Base-by-base conservation (phyloP, 106 monocot genomes). In the Phalaenopsis aphrodite region DNA sequence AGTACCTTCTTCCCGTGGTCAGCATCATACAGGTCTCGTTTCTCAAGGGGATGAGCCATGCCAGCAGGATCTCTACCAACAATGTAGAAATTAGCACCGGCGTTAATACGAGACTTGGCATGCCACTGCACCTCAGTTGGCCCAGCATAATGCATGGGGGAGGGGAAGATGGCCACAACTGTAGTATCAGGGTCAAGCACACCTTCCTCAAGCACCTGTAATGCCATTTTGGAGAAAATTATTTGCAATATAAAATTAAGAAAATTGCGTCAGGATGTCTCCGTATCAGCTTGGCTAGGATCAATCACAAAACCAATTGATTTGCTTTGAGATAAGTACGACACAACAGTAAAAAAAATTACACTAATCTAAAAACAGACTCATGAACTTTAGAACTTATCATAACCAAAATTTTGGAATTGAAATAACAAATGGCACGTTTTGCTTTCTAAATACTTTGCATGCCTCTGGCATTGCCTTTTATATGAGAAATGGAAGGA, bases 61-160 rank as follows among this genome's bases (percentile, higher is more conserved):
- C 96, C 96, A 80, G 96, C 96, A 78, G 96, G 96, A 72, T 96
- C 96, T 77, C 96, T 89, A 18, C 96, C 96, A 46, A 96, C 96
- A 76, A 96, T 96, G 83, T 96, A 96, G 77, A 96, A 96, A 68
- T 96, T 93, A 30, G 96, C 96, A 81, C 96, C 96, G 0, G 96
- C 96, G 84, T 96, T 96, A 80, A 93, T 91, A 1, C 96, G 84
- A 55, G 96, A 72, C 71, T 96, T 96, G 11, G 96, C 96, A 82
- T 96, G 96, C 96, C 96, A 96, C 79, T 96, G 96, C 77, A 96
- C 96, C 82, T 96, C 96, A 65, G 96, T 93, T 41, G 96, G 96
- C 4, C 96, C 96, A 0, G 96, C 96, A 78, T 96, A 96, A 81
- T 90, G 96, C 96, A 96, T 96, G 12, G 96, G 96, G 47, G 96